Percentiles rank a stretch among this genome's conserved stretches.
Conservation (phyloP, 345 rosid genomes). For the Hibiscus tridactylites region DNA sequence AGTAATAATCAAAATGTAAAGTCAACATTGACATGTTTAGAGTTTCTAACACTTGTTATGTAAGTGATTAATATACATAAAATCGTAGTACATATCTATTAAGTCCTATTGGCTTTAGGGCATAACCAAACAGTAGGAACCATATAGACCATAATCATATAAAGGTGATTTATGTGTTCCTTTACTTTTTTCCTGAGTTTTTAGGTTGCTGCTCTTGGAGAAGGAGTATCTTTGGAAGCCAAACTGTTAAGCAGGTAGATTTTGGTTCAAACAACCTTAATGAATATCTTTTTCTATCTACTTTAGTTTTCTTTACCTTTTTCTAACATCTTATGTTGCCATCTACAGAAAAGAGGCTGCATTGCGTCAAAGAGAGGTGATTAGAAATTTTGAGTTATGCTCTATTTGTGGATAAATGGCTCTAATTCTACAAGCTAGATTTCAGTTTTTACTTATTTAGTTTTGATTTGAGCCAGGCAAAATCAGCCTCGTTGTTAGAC, state of each 20-base stretch:
- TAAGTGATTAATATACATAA: background rate
- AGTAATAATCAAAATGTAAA: background rate
- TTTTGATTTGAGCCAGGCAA: background rate
- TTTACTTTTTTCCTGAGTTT: conserved; percentile 8
- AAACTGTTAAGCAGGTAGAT: conserved; percentile 78
- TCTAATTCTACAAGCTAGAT: background rate
- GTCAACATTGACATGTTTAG: background rate
- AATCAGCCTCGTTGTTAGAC: background rate
- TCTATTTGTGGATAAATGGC: background rate
- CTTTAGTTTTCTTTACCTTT: conserved; percentile 6
- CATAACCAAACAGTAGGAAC: background rate
- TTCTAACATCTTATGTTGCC: conserved; percentile 14
- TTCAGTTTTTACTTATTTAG: background rate
- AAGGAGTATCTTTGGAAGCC: conserved; percentile 96
- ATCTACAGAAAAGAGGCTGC: conserved; percentile 89
- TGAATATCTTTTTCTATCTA: background rate
- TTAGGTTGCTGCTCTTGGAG: conserved; percentile 90
- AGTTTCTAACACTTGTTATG: background rate
- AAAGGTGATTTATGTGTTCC: background rate
- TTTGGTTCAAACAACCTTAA: conserved; percentile 4
- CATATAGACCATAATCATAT: background rate
- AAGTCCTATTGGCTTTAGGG: background rate
- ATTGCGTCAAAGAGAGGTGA: conserved; percentile 93
- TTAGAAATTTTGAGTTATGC: background rate
- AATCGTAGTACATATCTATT: background rate